Evolutionary conservation across 2,329 filamentous ascomycete species (phyloP).

Genomic region (Botrytis pseudocinerea): DNA sequence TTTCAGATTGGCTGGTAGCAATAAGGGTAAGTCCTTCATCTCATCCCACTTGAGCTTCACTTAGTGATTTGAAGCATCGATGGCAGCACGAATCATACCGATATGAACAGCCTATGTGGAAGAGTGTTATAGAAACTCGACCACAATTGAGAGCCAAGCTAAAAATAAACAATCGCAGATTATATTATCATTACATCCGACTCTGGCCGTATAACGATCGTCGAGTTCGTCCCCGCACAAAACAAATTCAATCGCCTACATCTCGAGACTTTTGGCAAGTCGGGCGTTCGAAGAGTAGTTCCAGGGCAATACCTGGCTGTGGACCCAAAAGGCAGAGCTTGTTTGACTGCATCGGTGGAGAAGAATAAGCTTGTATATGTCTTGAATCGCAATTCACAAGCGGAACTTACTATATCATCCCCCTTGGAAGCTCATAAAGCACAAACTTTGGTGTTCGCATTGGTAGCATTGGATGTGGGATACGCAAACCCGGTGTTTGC

Average conservation of each 20-base stretch:
- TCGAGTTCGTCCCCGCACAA: constrained; percentile 85
- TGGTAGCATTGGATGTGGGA: constrained; percentile 88
- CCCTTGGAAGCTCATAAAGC: constrained; percentile 94
- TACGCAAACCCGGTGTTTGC: constrained; percentile 98
- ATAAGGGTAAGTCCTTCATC: constrained; percentile 75
- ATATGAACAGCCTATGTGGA: constrained; percentile 36
- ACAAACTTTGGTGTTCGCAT: constrained; percentile 83
- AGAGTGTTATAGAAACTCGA: constrained; percentile 26
- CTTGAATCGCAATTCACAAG: constrained; percentile 90
- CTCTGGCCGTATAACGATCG: constrained; percentile 89
- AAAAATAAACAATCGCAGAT: constrained; percentile 58
- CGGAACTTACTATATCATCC: constrained; percentile 94
- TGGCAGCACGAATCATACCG: constrained; percentile 48
- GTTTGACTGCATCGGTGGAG: constrained; percentile 89
- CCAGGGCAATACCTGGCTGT: constrained; percentile 95
- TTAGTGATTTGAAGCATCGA: constrained; percentile 70
- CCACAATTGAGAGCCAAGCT: constrained; percentile 32
- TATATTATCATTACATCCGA: constrained; percentile 95
- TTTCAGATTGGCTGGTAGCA: constrained; percentile 90
- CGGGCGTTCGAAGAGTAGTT: constrained; percentile 86
- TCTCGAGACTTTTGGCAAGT: constrained; percentile 97
- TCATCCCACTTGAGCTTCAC: constrained; percentile 53
- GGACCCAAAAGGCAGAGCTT: constrained; percentile 93
- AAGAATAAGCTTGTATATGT: constrained; percentile 99
- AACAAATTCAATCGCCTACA: constrained; percentile 89